Conservation (phyloP, 2,329 filamentous ascomycete genomes). For the Calonectria honghensis region DNA sequence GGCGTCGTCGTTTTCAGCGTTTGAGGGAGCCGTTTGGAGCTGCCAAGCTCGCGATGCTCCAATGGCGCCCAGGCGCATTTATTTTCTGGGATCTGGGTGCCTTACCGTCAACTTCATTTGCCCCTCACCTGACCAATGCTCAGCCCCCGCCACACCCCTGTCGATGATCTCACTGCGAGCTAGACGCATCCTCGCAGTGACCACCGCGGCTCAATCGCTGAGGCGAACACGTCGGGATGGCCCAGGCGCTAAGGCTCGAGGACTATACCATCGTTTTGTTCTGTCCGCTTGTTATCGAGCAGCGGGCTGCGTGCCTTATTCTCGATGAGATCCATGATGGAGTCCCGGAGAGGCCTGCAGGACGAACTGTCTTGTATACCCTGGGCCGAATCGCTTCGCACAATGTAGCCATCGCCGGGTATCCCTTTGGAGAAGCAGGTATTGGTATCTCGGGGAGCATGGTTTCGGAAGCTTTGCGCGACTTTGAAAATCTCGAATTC, state of each 20-base stretch:
- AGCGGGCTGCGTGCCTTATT: slow-evolving; percentile 24
- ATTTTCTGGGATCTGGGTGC: neutral
- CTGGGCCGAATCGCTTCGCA: slow-evolving; percentile 23
- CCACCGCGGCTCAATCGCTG: neutral
- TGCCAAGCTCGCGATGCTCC: neutral
- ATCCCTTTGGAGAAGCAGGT: slow-evolving; percentile 21
- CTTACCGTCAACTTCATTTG: neutral
- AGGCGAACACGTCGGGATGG: neutral
- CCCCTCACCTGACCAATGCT: slow-evolving; percentile 15
- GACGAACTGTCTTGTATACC: slow-evolving; percentile 25
- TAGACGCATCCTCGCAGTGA: neutral
- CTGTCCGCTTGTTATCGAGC: slow-evolving; percentile 26
- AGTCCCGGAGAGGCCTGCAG: slow-evolving; percentile 12
- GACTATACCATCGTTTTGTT: slow-evolving; percentile 29
- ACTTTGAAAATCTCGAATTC: slow-evolving; percentile 17
- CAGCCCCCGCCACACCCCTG: slow-evolving; percentile 5
- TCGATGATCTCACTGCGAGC: neutral
- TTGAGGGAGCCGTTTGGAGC: no score
- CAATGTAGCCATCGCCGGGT: slow-evolving; percentile 31
- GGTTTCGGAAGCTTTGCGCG: slow-evolving; percentile 16
- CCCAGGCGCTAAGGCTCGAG: slow-evolving; percentile 10
- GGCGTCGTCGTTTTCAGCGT: neutral
- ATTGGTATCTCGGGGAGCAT: slow-evolving; percentile 28
- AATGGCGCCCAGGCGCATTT: neutral
- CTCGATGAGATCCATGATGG: slow-evolving; percentile 25